Base-by-base conservation (phyloP, 2,329 filamentous ascomycete species). In the Mycosphaerelloides madeirae region DNA sequence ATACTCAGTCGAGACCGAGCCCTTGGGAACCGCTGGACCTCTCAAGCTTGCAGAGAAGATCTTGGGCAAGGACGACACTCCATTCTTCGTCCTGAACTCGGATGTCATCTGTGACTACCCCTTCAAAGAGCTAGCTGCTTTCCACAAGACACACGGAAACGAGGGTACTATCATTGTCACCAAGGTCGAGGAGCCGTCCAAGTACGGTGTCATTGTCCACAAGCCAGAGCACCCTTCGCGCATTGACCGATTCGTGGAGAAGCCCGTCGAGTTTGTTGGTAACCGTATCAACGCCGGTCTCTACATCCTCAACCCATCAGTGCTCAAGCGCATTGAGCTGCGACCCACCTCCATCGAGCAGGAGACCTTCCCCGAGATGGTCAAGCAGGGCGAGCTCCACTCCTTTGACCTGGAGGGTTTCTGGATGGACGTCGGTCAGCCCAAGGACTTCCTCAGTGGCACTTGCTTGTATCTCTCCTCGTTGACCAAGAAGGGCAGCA, bases 391-490 rank as follows among this genome's bases (percentile, higher is more conserved):
- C 55, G 80, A 91, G 70, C 76, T 97, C 52, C 91, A 97, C 78
- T 95, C 88, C 1, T 96, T 95, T 66, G 91, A 97, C 66, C 81
- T 97, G 22, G 89, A 96, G 57, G 89, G 91, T 59, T 97, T 94
- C 81, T 97, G 91, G 91, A 97, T 97, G 91, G 91, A 97, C 60
- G 88, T 98, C 54, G 91, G 91, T 61, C 91, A 98, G 73, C 91
- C 91, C 59, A 98, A 97, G 76, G 91, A 98, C 67, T 98, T 97
- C 80, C 77, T 98, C 44, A 88, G 85, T 16, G 91, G 91, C 52
- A 97, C 93, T 50, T 97, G 91, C 73, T 79, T 98, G 52, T 97
- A 96, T 75, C 86, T 98, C 41, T 89, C 87, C 36, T 95, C 88
- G 3, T 80, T 97, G 49, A 79, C 89, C 47, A 95, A 95, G 80